Percentiles rank a stretch among this genome's conserved stretches.
These are phyloP conservation scores for Gonapodya sp. DNA, from an alignment of 192 early-diverging fungal genomes.

Conservation along the genomic window DNA sequence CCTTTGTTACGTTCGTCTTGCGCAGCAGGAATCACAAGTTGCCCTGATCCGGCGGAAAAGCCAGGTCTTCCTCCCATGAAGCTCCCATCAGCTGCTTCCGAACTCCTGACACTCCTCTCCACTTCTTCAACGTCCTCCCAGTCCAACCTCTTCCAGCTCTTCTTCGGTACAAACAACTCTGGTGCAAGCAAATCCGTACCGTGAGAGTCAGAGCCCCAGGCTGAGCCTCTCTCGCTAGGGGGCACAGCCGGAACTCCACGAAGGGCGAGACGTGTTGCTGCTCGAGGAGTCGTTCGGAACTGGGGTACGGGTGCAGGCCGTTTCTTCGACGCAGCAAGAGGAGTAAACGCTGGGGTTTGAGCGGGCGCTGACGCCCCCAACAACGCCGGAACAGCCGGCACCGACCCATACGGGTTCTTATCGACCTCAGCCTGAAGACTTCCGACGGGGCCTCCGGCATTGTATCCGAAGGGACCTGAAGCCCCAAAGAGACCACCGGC, in stretches of 20 bases:
- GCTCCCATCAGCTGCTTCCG: slow-evolving; percentile 19
- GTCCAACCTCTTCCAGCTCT: slow-evolving; percentile 53
- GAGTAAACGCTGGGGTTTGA: slow-evolving; percentile 15
- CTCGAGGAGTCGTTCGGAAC: slow-evolving; percentile 64
- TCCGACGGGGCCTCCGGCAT: not conserved
- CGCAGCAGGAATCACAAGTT: not conserved
- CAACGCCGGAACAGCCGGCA: not conserved
- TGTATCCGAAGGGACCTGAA: not conserved
- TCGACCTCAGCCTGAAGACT: slow-evolving; percentile 66
- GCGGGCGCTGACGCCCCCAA: slow-evolving; percentile 20
- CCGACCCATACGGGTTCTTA: slow-evolving; percentile 69
- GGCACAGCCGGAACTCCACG: slow-evolving; percentile 18
- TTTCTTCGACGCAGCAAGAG: slow-evolving; percentile 32
- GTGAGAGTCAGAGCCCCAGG: not conserved
- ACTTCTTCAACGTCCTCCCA: slow-evolving; percentile 8
- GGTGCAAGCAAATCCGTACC: slow-evolving; percentile 25
- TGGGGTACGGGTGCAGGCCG: slow-evolving; percentile 61
- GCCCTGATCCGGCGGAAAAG: not conserved
- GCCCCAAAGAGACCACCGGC: not conserved
- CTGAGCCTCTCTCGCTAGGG: not conserved
- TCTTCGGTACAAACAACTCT: slow-evolving; percentile 60
- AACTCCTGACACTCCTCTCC: slow-evolving; percentile 22
- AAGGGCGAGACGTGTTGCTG: slow-evolving; percentile 57
- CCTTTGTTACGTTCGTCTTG: not conserved
- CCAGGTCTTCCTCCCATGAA: slow-evolving; percentile 2